Conservation (phyloP, 2,329 filamentous ascomycete species). For the Pleurostoma richardsiae region DNA sequence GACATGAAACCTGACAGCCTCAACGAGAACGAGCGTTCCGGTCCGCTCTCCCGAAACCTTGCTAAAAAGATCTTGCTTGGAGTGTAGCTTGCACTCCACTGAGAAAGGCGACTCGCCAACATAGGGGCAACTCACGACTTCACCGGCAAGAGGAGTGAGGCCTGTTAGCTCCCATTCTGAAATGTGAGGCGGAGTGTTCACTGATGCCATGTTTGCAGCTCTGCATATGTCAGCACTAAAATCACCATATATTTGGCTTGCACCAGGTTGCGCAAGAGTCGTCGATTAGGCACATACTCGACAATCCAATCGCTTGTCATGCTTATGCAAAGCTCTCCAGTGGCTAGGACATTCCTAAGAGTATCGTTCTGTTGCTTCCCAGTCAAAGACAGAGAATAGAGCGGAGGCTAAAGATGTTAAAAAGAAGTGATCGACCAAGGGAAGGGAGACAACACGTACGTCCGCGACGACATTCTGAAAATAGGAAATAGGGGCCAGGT, state of each 20-base stretch:
- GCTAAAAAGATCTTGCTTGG: constrained; percentile 7
- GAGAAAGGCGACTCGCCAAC: constrained; percentile 8
- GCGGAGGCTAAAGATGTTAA: background rate
- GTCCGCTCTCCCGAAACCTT: constrained; percentile 1
- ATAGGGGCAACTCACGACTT: constrained; percentile 2
- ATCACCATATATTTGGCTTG: too few species aligned
- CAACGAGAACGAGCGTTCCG: constrained; percentile 3
- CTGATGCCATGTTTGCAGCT: constrained; percentile 8
- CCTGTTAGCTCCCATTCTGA: constrained; percentile 11
- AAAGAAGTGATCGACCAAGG: too few species aligned
- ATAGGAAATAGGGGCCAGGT: constrained; percentile 81
- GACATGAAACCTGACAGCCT: constrained; percentile 6
- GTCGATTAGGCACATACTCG: constrained; percentile 6
- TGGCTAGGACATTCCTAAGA: constrained; percentile 10
- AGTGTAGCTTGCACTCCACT: constrained; percentile 6
- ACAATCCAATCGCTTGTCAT: constrained; percentile 13
- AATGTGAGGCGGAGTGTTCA: constrained; percentile 10
- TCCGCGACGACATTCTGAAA: constrained; percentile 78
- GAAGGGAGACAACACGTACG: constrained; percentile 1
- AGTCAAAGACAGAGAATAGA: constrained; percentile 9
- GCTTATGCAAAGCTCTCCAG: constrained; percentile 11
- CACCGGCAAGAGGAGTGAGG: constrained; percentile 2
- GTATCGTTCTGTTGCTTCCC: constrained; percentile 11
- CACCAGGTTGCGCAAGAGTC: too few species aligned
- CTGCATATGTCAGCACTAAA: background rate